Evolutionary conservation across 2,329 filamentous ascomycete species (phyloP).

Genomic region (Botrytis cinerea): DNA sequence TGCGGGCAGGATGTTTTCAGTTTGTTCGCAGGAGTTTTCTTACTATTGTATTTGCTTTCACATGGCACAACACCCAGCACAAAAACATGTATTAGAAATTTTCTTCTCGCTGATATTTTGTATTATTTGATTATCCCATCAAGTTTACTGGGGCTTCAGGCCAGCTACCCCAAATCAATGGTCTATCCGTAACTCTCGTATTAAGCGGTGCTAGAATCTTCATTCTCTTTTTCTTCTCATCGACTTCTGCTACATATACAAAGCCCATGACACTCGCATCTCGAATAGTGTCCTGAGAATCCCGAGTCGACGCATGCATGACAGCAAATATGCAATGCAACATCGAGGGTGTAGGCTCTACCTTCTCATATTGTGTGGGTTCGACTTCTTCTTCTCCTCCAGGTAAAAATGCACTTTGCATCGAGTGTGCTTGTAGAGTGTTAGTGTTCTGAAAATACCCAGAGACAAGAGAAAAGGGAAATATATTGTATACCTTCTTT

Average conservation of each 20-base stretch:
- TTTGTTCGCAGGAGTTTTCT: slow-evolving; percentile 4
- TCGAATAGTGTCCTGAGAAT: slow-evolving; percentile 70
- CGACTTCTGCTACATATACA: slow-evolving; percentile 88
- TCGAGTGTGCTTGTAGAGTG: slow-evolving; percentile 32
- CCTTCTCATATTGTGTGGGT: slow-evolving; percentile 56
- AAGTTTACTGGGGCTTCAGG: slow-evolving; percentile 64
- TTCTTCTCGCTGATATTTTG: neutral
- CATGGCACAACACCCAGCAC: neutral
- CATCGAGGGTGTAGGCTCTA: slow-evolving; percentile 67
- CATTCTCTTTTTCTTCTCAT: slow-evolving; percentile 78
- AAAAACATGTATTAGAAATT: slow-evolving; percentile 11
- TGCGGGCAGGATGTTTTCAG: neutral
- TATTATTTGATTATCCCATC: slow-evolving; percentile 23
- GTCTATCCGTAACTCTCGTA: slow-evolving; percentile 75
- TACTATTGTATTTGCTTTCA: neutral
- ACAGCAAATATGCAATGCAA: slow-evolving; percentile 83
- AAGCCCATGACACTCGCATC: slow-evolving; percentile 89
- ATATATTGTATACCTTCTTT: slow-evolving; percentile 52
- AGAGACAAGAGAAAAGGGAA: neutral
- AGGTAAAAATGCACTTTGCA: slow-evolving; percentile 41
- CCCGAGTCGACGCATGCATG: slow-evolving; percentile 72
- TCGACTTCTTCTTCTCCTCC: slow-evolving; percentile 39
- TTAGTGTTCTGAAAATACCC: slow-evolving; percentile 24
- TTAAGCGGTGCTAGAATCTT: slow-evolving; percentile 82
- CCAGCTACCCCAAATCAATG: slow-evolving; percentile 83